These are phyloP conservation scores for Elaeis oleifera DNA, from an alignment of 202 grass and related monocot species.

Conservation along the genomic window DNA sequence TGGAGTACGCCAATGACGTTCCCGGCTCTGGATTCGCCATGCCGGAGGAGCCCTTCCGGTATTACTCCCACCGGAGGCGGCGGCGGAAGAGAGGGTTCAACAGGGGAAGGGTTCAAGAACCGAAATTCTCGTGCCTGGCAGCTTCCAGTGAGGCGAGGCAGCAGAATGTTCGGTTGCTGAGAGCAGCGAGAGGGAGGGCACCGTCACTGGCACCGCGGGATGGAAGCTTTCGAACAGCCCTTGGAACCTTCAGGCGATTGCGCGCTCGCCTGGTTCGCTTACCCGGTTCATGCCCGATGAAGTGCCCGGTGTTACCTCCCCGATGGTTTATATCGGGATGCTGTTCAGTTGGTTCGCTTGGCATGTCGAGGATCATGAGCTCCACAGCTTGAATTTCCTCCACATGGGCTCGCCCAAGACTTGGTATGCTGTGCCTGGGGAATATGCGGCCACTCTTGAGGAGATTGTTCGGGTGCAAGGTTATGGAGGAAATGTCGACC, in stretches of 20 bases:
- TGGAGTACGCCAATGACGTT: conserved; percentile 95
- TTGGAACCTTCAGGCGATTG: conserved; percentile 90
- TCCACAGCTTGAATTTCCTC: conserved; percentile 91
- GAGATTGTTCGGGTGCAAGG: conserved; percentile 72
- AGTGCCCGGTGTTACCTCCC: conserved; percentile 89
- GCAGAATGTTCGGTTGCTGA: too few species aligned
- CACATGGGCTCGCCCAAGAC: conserved; percentile 76
- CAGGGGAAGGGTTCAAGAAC: conserved; percentile 8
- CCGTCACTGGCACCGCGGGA: conserved; percentile 24
- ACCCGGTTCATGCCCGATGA: conserved; percentile 98
- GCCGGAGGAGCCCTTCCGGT: conserved; percentile 6
- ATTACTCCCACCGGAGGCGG: conserved; percentile 20
- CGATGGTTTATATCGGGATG: conserved; percentile 99
- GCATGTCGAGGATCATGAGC: conserved; percentile 97
- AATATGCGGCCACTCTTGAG: conserved; percentile 55
- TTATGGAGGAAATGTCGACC: conserved; percentile 73
- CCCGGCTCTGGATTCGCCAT: conserved; percentile 73
- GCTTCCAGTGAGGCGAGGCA: too few species aligned
- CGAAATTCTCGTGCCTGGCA: not conserved
- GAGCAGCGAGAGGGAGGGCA: conserved; percentile 18
- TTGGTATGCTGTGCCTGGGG: conserved; percentile 72
- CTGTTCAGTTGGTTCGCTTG: conserved; percentile 96
- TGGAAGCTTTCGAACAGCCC: conserved; percentile 77
- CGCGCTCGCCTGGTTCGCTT: conserved; percentile 62
- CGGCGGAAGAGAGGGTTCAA: conserved; percentile 28